phyloP scores from a whole-genome alignment of 768 basidiomycete genomes.

The Suillus tomentosus region DNA sequence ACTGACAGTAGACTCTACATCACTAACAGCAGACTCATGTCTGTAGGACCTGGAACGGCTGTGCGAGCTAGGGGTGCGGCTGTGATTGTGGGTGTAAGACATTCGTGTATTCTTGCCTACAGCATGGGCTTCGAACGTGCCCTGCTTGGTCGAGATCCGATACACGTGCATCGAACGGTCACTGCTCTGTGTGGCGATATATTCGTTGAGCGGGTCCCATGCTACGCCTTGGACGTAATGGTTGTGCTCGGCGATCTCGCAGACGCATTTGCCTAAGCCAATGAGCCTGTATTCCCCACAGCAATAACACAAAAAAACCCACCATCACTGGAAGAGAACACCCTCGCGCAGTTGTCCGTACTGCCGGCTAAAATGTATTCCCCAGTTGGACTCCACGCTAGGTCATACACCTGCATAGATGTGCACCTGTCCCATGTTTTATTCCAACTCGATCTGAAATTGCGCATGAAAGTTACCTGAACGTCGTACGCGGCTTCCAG shows the following conservation, averaged over 20 bases:
- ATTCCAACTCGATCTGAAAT: constrained; percentile 14
- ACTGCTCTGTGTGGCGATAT: constrained; percentile 95
- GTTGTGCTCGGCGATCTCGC: constrained; percentile 89
- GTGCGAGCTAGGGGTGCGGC: constrained; percentile 67
- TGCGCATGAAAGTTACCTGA: constrained; percentile 50
- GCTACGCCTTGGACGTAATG: constrained; percentile 99
- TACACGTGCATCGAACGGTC: constrained; percentile 97
- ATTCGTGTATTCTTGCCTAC: constrained; percentile 87
- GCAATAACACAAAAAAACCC: constrained; percentile 21
- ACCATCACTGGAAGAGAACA: constrained; percentile 80
- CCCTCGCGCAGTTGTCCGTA: constrained; percentile 91
- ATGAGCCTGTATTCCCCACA: constrained; percentile 8
- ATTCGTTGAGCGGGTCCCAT: constrained; percentile 98
- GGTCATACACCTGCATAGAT: constrained; percentile 95
- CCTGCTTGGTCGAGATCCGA: constrained; percentile 74
- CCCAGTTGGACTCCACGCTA: constrained; percentile 96
- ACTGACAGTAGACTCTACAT: constrained; percentile 65
- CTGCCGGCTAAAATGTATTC: constrained; percentile 95
- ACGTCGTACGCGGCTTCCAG: constrained; percentile 88
- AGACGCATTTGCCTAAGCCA: constrained; percentile 74
- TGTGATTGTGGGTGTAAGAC: constrained; percentile 56
- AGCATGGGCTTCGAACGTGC: constrained; percentile 87
- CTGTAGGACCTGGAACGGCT: constrained; percentile 63
- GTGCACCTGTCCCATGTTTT: constrained; percentile 63
- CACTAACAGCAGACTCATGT: constrained; percentile 75